Conservation (phyloP, 1,139 yeast species). For the Candida sp. region DNA sequence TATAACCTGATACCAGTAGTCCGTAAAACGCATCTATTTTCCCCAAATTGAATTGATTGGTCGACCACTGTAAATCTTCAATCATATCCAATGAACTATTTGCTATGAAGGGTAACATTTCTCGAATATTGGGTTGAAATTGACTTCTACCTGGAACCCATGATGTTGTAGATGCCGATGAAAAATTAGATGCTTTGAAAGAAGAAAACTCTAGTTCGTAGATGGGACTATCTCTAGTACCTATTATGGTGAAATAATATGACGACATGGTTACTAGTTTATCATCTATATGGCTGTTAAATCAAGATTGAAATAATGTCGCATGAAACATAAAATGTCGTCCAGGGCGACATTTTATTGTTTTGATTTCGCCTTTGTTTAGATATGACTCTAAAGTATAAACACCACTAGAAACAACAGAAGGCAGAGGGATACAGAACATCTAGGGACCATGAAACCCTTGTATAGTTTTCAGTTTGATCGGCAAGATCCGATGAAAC, state of each 20-base stretch:
- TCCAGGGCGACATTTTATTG: not conserved
- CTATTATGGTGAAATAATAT: constrained; percentile 84
- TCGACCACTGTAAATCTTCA: constrained; percentile 85
- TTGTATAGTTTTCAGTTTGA: constrained; percentile 7
- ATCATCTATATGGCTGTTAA: too few relatives aligned
- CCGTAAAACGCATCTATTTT: constrained; percentile 86
- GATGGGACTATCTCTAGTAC: constrained; percentile 81
- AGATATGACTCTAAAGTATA: too few relatives aligned
- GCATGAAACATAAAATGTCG: too few relatives aligned
- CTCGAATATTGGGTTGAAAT: constrained; percentile 70
- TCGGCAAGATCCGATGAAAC: constrained; percentile 27
- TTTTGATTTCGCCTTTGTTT: not conserved
- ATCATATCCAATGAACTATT: constrained; percentile 87
- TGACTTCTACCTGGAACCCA: constrained; percentile 60
- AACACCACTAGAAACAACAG: not conserved
- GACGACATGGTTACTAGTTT: too few relatives aligned
- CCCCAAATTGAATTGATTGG: constrained; percentile 63
- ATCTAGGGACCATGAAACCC: constrained; percentile 8
- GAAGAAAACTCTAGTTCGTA: constrained; percentile 89
- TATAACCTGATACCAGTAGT: constrained; percentile 71
- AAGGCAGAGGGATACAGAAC: constrained; percentile 6
- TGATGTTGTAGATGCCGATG: constrained; percentile 16
- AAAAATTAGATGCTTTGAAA: constrained; percentile 32
- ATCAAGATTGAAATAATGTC: too few relatives aligned
- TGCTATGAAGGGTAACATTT: constrained; percentile 81